These are phyloP conservation scores for Nepenthes mirabilis DNA, from an alignment of 148 eudicot genomes.

Conservation along the genomic window DNA sequence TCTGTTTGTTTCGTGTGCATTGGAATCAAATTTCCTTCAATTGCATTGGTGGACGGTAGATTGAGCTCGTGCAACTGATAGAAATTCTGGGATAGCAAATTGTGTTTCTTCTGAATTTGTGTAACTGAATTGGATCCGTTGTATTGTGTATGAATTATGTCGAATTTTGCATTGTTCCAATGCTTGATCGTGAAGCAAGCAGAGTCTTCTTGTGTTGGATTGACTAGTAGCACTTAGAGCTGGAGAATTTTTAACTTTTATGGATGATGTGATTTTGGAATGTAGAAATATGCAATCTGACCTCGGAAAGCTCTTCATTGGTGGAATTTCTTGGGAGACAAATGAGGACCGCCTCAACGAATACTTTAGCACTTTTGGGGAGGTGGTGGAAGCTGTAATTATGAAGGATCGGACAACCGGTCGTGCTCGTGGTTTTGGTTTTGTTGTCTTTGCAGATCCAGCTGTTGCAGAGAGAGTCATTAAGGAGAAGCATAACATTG, in stretches of 20 bases:
- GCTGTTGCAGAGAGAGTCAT: conserved; percentile 61
- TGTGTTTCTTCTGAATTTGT: background rate
- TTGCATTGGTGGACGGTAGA: conserved; percentile 12
- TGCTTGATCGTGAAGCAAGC: too few relatives aligned
- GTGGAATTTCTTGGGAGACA: conserved; percentile 88
- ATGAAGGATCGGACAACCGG: conserved; percentile 80
- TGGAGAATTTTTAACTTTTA: background rate
- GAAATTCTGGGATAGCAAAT: background rate
- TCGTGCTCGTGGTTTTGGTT: conserved; percentile 82
- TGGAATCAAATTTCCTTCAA: conserved; percentile 6
- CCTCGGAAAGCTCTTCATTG: conserved; percentile 68
- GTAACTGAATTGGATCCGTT: conserved; percentile 4
- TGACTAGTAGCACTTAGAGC: too few relatives aligned
- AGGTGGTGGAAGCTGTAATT: conserved; percentile 68
- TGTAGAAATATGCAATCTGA: conserved; percentile 62
- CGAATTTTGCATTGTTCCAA: conserved; percentile 1
- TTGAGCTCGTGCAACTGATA: conserved; percentile 7
- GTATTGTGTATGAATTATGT: conserved; percentile 3
- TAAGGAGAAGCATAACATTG: conserved; percentile 65
- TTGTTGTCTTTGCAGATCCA: conserved; percentile 65
- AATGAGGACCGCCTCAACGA: conserved; percentile 67
- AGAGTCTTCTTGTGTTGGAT: too few relatives aligned
- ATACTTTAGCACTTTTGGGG: conserved; percentile 55
- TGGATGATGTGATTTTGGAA: conserved; percentile 9
- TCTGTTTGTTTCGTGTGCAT: conserved; percentile 1